Conservation (phyloP, 2,329 filamentous ascomycete genomes). For the Cordyceps cateniannulata region DNA sequence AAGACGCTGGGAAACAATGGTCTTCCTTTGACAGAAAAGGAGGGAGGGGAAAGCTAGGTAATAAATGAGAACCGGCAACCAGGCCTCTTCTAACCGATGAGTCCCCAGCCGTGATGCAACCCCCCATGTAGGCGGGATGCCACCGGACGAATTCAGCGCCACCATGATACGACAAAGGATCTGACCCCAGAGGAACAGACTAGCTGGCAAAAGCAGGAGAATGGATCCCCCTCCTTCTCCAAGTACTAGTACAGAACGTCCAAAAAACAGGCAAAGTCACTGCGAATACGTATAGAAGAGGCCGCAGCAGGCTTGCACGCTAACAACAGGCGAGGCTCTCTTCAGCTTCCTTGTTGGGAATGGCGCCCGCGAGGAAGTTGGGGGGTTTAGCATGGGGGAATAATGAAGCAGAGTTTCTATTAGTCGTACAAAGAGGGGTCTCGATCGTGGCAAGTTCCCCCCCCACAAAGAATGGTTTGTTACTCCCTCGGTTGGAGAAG, state of each 20-base stretch:
- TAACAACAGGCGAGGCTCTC: neutral
- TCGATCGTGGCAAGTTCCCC: neutral
- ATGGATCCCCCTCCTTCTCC: neutral
- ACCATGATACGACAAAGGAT: neutral
- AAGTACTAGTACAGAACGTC: no score
- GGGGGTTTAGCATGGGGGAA: neutral
- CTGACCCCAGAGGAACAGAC: neutral
- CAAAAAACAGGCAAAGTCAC: no score
- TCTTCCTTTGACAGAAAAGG: neutral
- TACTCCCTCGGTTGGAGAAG: neutral
- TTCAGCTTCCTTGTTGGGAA: conserved; percentile 3
- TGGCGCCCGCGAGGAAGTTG: neutral
- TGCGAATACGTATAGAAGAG: no score
- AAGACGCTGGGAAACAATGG: no score
- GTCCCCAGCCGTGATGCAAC: neutral
- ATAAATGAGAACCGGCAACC: neutral
- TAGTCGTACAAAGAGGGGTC: neutral
- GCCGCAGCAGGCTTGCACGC: neutral
- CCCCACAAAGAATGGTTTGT: neutral
- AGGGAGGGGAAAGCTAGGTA: neutral
- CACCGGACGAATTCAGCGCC: neutral
- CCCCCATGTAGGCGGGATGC: neutral
- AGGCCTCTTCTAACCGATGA: neutral
- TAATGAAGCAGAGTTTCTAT: neutral
- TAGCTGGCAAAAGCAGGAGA: neutral